A percentile compares a stretch with the other conserved stretches of the same genome.
Evolutionary conservation across 169 alveolate genomes (phyloP).

Genomic region (Plasmodium gallinaceum): DNA sequence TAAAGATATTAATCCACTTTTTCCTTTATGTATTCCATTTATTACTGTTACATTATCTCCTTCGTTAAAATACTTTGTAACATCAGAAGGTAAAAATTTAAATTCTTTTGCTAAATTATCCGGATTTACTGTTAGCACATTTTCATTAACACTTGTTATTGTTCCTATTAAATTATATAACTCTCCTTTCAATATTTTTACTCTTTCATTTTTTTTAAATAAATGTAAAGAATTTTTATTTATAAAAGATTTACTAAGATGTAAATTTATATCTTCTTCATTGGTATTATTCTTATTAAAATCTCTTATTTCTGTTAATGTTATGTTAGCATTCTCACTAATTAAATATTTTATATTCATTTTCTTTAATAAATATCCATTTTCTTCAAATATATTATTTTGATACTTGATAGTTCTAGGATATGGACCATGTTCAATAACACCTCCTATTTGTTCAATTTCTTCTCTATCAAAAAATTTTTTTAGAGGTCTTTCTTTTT

Average conservation of each 20-base stretch:
- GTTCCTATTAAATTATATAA: slow-evolving; percentile 84
- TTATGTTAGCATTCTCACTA: slow-evolving; percentile 84
- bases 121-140: slow-evolving; percentile 85
- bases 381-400: slow-evolving; percentile 88
- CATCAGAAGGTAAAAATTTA: slow-evolving; percentile 79
- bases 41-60: slow-evolving; percentile 89
- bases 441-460: slow-evolving; percentile 88
- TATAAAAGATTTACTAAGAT: slow-evolving; percentile 76
- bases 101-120: slow-evolving; percentile 85
- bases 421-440: slow-evolving; percentile 87
- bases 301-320: slow-evolving; percentile 86
- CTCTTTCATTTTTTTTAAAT: slow-evolving; percentile 87
- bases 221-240: slow-evolving; percentile 78
- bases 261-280: slow-evolving; percentile 79
- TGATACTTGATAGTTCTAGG: slow-evolving; percentile 90
- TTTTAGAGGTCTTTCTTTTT: slow-evolving; percentile 81
- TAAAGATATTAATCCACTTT: slow-evolving; percentile 87
- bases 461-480: slow-evolving; percentile 87
- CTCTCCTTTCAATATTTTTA: slow-evolving; percentile 87
- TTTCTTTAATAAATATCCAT: slow-evolving; percentile 86
- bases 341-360: slow-evolving; percentile 84
- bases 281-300: slow-evolving; percentile 79
- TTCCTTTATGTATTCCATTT: slow-evolving; percentile 88
- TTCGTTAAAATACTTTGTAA: slow-evolving; percentile 85
- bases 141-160: slow-evolving; percentile 80